Evolutionary conservation across 2,329 filamentous ascomycete species (phyloP), one percentile per base, ranked within the genome.

Genomic region (Alternaria ventricosa): DNA sequence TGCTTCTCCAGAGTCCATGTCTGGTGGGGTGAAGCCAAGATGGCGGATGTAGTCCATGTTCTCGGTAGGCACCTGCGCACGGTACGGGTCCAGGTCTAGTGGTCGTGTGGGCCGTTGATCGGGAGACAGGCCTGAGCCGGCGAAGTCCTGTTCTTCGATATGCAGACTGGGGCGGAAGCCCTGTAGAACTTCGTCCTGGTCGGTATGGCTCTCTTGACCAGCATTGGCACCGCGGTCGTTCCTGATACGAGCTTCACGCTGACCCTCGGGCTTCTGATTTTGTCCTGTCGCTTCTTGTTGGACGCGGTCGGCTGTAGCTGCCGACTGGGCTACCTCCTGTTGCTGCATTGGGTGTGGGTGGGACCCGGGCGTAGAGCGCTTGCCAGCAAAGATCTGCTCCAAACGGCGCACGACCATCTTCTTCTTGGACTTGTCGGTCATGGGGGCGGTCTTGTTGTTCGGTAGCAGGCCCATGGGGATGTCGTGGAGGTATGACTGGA

Each of bases 331-430:
- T 2, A 88, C 84, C 68, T 87, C 85, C 73, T 89, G 83, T 67
- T 87, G 86, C 69, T 87, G 86, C n/a, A 84, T 78, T 18, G 82
- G 84, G 57, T 85, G 84, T 11, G 83, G 82, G 58, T 86, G 83
- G 20, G 75, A 79, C 10, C 80, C 82, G 3, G 78, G 70, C 3
- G 73, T 75, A 50, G 79, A 83, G 75, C 73, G 82, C 73, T 90
- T 92, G 3, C 93, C 93, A 0, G 92, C 93, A 65, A 96, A 96
- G 2, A 96, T 84, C 66, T 94, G 91, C 73, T 96, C 93, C 6
- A 96, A 78, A 3, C 92, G 87, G 57, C 88, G 86, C 3, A 95
- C 93, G 0, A 95, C 90, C 20, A 94, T 75, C 74, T 90, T 93
- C 82, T 92, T 93, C 81, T 88, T 93, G 6, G 91, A 87, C 67